Evolutionary conservation across 2,329 filamentous ascomycete species (phyloP).

Genomic region (Boeremia lycopersici): DNA sequence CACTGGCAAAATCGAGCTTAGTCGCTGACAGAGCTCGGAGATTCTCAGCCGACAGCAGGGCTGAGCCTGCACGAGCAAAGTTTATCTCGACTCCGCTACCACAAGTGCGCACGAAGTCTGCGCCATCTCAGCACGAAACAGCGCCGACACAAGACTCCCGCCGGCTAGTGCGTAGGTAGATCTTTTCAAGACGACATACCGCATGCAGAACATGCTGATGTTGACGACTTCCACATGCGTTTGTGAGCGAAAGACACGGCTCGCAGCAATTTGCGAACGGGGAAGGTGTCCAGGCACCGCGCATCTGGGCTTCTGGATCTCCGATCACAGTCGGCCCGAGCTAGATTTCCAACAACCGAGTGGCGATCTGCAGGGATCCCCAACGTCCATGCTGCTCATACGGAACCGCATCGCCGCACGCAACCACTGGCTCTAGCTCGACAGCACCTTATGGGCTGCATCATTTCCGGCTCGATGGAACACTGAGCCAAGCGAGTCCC

Average conservation of each 20-base stretch:
- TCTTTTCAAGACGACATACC: background rate
- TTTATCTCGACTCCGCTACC: constrained; percentile 13
- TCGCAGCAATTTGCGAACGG: constrained; percentile 12
- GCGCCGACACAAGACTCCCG: background rate
- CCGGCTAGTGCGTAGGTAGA: background rate
- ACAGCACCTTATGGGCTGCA: background rate
- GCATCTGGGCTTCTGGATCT: constrained; percentile 4
- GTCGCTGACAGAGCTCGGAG: constrained; percentile 1
- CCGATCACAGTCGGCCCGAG: constrained; percentile 13
- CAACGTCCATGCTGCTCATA: background rate
- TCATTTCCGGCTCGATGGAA: background rate
- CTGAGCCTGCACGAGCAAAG: constrained; percentile 9
- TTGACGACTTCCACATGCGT: background rate
- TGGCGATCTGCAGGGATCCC: constrained; percentile 11
- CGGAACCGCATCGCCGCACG: background rate
- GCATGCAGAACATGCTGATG: background rate
- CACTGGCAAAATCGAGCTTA: background rate
- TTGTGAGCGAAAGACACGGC: background rate
- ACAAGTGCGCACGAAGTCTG: constrained; percentile 6
- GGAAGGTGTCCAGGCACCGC: constrained; percentile 4
- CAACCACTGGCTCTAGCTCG: background rate
- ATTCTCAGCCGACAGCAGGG: constrained; percentile 4
- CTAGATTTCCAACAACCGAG: background rate
- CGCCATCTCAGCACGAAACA: constrained; percentile 12
- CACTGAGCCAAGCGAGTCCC: background rate